phyloP scores from a whole-genome alignment of 2,329 filamentous ascomycete species.

The Colletotrichum liaoningense region DNA sequence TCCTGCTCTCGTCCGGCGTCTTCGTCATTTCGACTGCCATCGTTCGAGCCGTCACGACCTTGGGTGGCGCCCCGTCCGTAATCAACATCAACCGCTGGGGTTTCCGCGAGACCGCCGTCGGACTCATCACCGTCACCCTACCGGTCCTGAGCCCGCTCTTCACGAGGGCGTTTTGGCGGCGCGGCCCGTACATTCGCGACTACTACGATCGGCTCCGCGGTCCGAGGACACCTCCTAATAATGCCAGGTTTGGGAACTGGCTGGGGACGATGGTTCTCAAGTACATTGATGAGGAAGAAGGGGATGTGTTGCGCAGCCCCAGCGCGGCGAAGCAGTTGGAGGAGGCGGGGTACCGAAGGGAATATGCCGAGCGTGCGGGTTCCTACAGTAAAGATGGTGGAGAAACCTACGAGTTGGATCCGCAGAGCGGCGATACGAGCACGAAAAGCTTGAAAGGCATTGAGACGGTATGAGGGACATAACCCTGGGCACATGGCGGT shows the following conservation, averaged over 20 bases:
- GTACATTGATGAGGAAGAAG: slow-evolving; percentile 26
- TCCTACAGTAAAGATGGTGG: background rate
- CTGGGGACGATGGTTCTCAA: slow-evolving; percentile 17
- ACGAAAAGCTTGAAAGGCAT: background rate
- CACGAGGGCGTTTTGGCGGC: slow-evolving; percentile 35
- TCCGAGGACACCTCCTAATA: background rate
- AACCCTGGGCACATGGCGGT: background rate
- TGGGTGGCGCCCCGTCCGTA: slow-evolving; percentile 38
- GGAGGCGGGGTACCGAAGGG: background rate
- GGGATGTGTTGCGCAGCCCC: background rate
- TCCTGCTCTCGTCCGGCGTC: slow-evolving; percentile 41
- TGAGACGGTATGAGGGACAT: background rate
- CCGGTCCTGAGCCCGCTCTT: slow-evolving; percentile 36
- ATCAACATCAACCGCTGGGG: slow-evolving; percentile 41
- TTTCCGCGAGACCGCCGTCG: slow-evolving; percentile 40
- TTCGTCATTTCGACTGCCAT: slow-evolving; percentile 43
- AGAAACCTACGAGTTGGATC: slow-evolving; percentile 12
- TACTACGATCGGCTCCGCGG: slow-evolving; percentile 15
- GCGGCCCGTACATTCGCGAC: slow-evolving; percentile 29
- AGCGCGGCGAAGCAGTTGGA: background rate
- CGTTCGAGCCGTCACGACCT: slow-evolving; percentile 38
- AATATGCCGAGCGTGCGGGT: background rate
- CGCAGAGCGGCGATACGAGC: slow-evolving; percentile 10
- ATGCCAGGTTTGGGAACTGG: slow-evolving; percentile 24
- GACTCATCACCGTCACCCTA: slow-evolving; percentile 37